A percentile compares a stretch with the other conserved stretches of the same genome.
These are phyloP conservation scores for Auriscalpium orientale DNA, from an alignment of 768 basidiomycete genomes.

Conservation along the genomic window DNA sequence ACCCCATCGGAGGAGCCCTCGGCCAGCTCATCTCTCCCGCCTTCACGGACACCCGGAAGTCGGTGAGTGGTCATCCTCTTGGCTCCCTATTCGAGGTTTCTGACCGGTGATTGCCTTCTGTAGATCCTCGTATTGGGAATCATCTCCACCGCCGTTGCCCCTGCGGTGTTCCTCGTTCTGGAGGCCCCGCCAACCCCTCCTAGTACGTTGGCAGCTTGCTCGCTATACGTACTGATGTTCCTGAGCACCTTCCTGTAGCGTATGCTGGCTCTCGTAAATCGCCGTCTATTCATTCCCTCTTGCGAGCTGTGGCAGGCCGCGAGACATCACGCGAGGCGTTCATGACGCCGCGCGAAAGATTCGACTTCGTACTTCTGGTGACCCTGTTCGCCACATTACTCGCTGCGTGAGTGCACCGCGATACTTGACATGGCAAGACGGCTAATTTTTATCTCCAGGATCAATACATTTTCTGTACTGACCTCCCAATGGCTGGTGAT, in stretches of 20 bases:
- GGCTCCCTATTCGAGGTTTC: neutral
- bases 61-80: constrained; percentile 31
- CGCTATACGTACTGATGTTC: neutral
- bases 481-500: constrained; percentile 60
- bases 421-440: too few species aligned
- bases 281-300: constrained; percentile 44
- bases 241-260: constrained; percentile 31
- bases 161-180: constrained; percentile 51
- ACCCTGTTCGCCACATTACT: constrained; percentile 59
- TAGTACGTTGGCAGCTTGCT: constrained; percentile 36
- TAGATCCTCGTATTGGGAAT: constrained; percentile 69
- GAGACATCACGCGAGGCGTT: constrained; percentile 32
- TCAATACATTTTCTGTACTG: constrained; percentile 58
- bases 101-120: neutral
- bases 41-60: constrained; percentile 39
- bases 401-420: constrained; percentile 40
- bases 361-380: constrained; percentile 59
- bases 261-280: constrained; percentile 60
- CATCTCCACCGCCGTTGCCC: constrained; percentile 54
- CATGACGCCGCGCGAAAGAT: constrained; percentile 59
- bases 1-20: constrained; percentile 66
- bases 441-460: constrained; percentile 26
- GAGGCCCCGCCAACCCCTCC: constrained; percentile 69
- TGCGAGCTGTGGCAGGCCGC: constrained; percentile 43
- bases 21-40: constrained; percentile 69